Percentiles rank a stretch among this genome's conserved stretches.
These are phyloP conservation scores for Mangifera indica DNA, from an alignment of 345 rosid genomes.

Conservation along the genomic window DNA sequence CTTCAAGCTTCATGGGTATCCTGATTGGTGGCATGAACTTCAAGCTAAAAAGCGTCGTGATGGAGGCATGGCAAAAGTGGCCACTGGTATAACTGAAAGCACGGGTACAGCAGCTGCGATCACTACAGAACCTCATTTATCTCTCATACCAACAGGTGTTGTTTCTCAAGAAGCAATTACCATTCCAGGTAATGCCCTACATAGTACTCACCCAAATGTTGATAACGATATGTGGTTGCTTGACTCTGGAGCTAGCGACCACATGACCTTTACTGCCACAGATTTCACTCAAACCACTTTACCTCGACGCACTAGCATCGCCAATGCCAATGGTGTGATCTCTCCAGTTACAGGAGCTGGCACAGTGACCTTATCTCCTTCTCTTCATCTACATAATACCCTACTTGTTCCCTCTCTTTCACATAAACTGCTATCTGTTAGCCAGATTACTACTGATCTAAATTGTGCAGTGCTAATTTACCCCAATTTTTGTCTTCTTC, in stretches of 20 bases:
- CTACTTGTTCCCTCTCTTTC: conserved; percentile 9
- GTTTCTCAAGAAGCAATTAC: too few species aligned
- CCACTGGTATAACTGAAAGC: too few species aligned
- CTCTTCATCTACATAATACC: neutral
- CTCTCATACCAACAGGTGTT: too few species aligned
- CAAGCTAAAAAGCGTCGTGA: too few species aligned
- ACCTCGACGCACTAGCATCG: neutral
- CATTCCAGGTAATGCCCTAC: too few species aligned
- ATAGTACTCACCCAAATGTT: too few species aligned
- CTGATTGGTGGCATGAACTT: too few species aligned
- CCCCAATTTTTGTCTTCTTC: neutral
- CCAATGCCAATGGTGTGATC: conserved; percentile 12
- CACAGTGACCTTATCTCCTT: neutral
- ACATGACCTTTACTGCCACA: conserved; percentile 16
- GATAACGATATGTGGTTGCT: neutral
- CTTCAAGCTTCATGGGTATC: too few species aligned
- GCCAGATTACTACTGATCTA: neutral
- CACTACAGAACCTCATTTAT: too few species aligned
- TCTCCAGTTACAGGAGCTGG: neutral
- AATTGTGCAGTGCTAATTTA: conserved; percentile 9
- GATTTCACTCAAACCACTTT: neutral
- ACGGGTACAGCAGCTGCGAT: too few species aligned
- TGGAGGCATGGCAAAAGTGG: too few species aligned
- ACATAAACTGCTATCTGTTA: neutral
- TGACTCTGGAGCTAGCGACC: neutral